Percentiles rank a stretch among this genome's conserved stretches.
These are phyloP conservation scores for Fomitopsis serialis DNA, from an alignment of 768 basidiomycete species.

Conservation along the genomic window DNA sequence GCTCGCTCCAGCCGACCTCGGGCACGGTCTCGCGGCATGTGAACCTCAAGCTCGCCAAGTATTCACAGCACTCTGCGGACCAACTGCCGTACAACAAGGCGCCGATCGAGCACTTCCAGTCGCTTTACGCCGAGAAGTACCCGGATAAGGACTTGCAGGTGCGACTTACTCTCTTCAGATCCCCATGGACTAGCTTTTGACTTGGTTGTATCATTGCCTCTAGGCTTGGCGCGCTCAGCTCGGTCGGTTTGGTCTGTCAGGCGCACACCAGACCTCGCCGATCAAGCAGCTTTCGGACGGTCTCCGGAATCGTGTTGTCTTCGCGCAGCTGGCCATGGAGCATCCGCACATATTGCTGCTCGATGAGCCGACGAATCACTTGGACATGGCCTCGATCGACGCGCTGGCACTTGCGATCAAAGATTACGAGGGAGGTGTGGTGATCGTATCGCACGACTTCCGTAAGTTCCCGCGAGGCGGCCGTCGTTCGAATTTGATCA, in stretches of 20 bases:
- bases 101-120: conserved; percentile 93
- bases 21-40: conserved; percentile 90
- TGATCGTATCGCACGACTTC: conserved; percentile 99
- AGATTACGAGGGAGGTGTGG: conserved; percentile 95
- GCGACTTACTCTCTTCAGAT: conserved; percentile 4
- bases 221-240: conserved; percentile 93
- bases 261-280: conserved; percentile 88
- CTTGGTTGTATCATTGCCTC: not conserved
- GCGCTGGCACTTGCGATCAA: conserved; percentile 94
- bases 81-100: conserved; percentile 91
- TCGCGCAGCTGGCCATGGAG: conserved; percentile 95
- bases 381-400: conserved; percentile 98
- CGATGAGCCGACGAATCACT: conserved; percentile 94
- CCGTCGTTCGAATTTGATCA: not conserved
- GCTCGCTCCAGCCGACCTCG: conserved; percentile 68
- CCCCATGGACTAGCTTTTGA: conserved; percentile 1
- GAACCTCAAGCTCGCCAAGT: conserved; percentile 92
- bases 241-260: conserved; percentile 93
- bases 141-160: conserved; percentile 89
- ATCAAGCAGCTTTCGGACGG: conserved; percentile 96
- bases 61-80: conserved; percentile 97
- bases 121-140: conserved; percentile 71
- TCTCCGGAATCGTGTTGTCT: conserved; percentile 94
- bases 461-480: conserved; percentile 45
- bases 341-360: conserved; percentile 92